These are phyloP conservation scores for Pythium aristosporum DNA, from an alignment of 352 stramenopile genomes.

Conservation along the genomic window DNA sequence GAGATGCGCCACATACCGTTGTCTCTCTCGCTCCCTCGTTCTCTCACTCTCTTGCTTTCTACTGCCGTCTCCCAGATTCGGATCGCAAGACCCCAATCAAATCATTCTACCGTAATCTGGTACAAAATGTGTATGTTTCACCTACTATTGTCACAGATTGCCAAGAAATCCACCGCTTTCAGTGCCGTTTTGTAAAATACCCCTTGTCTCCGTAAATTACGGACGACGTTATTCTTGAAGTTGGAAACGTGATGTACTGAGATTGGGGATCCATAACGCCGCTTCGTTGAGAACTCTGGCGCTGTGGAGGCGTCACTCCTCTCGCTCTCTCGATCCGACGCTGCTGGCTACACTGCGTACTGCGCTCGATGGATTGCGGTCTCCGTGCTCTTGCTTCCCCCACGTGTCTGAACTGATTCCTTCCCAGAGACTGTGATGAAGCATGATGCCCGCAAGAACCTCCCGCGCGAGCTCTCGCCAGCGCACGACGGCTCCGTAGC, in stretches of 20 bases:
- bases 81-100: background rate
- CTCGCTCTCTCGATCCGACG: background rate
- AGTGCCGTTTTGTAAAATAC: constrained; percentile 7
- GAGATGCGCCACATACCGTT: constrained; percentile 21
- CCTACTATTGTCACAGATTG: background rate
- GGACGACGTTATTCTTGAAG: constrained; percentile 21
- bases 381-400: background rate
- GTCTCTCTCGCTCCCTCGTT: constrained; percentile 1
- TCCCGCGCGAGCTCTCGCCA: constrained; percentile 1
- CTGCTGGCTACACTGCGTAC: constrained; percentile 3
- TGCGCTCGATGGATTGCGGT: background rate
- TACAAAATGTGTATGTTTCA: background rate
- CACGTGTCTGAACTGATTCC: background rate
- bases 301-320: background rate
- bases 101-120: constrained; percentile 1
- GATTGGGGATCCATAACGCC: constrained; percentile 12
- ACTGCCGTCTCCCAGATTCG: constrained; percentile 3
- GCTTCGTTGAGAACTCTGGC: constrained; percentile 7
- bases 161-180: constrained; percentile 4
- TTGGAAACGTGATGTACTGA: constrained; percentile 19
- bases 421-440: constrained; percentile 21
- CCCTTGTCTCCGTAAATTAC: constrained; percentile 13
- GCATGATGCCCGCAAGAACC: constrained; percentile 20
- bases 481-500: background rate
- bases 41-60: background rate